A percentile compares a stretch with the other conserved stretches of the same genome.
Conservation (phyloP, 108 stramenopile species). For the Schizochytrium sp. region DNA sequence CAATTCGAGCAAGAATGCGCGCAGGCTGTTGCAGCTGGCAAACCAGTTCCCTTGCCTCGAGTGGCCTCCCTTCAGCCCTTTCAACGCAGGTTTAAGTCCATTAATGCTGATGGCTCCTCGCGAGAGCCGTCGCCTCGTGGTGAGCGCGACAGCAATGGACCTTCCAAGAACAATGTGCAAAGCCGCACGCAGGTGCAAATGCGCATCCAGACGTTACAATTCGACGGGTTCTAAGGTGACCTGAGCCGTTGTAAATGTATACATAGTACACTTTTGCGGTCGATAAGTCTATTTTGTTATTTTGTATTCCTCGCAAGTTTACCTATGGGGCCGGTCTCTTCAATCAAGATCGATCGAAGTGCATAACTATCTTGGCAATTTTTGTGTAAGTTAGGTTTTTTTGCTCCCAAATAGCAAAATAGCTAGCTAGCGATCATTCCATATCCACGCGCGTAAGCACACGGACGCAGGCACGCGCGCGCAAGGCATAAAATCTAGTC, state of each 20-base stretch:
- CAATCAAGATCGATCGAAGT: too few species aligned
- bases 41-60: not conserved
- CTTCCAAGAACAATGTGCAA: not conserved
- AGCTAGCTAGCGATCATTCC: too few species aligned
- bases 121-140: not conserved
- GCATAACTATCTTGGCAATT: too few species aligned
- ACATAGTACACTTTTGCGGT: not conserved
- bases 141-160: not conserved
- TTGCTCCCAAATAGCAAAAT: too few species aligned
- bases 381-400: too few species aligned
- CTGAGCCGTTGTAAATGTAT: not conserved
- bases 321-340: too few species aligned
- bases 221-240: not conserved
- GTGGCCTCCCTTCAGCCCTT: not conserved
- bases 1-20: not conserved
- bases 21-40: not conserved
- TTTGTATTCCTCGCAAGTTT: too few species aligned
- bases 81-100: not conserved
- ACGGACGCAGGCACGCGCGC: too few species aligned
- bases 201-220: not conserved
- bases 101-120: not conserved
- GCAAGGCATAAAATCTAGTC: not conserved
- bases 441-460: too few species aligned
- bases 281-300: not conserved
- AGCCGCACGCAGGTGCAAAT: not conserved